phyloP scores from a whole-genome alignment of 2,329 filamentous ascomycete species.

The Aspergillus terreus region DNA sequence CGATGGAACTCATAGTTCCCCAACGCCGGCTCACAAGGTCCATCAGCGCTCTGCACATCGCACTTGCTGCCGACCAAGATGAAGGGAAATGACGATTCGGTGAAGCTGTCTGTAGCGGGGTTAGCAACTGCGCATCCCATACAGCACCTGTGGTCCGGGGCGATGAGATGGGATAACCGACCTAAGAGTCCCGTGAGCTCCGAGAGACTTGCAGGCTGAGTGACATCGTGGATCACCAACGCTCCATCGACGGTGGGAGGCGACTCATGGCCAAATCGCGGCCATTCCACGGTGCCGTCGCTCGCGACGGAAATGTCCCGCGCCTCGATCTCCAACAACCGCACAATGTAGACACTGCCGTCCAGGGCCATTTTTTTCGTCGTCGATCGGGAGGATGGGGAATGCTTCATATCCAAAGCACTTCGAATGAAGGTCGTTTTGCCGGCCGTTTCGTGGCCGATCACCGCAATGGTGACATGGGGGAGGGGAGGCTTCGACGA shows the following conservation, averaged over 20 bases:
- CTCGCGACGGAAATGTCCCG: constrained; percentile 50
- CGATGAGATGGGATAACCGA: constrained; percentile 49
- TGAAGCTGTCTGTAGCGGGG: constrained; percentile 61
- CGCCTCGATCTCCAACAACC: constrained; percentile 54
- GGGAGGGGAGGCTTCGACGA: constrained; percentile 36
- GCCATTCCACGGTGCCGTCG: constrained; percentile 48
- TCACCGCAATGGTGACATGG: constrained; percentile 57
- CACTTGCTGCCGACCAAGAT: constrained; percentile 87
- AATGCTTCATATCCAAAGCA: constrained; percentile 51
- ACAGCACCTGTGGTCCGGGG: neutral
- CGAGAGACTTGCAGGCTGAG: constrained; percentile 69
- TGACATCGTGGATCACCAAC: constrained; percentile 83
- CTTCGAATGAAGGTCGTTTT: constrained; percentile 59
- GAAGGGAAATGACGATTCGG: constrained; percentile 69
- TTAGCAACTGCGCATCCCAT: constrained; percentile 5
- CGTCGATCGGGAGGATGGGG: constrained; percentile 37
- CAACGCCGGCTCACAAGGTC: constrained; percentile 69
- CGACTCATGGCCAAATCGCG: constrained; percentile 57
- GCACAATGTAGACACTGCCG: constrained; percentile 53
- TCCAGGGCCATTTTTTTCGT: constrained; percentile 57
- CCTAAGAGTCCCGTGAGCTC: constrained; percentile 73
- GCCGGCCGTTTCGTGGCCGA: constrained; percentile 53
- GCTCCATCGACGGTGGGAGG: constrained; percentile 78
- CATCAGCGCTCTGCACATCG: constrained; percentile 67
- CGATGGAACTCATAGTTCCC: constrained; percentile 70